Base-by-base conservation (phyloP, 345 rosid genomes). In the Sonneratia caseolaris region DNA sequence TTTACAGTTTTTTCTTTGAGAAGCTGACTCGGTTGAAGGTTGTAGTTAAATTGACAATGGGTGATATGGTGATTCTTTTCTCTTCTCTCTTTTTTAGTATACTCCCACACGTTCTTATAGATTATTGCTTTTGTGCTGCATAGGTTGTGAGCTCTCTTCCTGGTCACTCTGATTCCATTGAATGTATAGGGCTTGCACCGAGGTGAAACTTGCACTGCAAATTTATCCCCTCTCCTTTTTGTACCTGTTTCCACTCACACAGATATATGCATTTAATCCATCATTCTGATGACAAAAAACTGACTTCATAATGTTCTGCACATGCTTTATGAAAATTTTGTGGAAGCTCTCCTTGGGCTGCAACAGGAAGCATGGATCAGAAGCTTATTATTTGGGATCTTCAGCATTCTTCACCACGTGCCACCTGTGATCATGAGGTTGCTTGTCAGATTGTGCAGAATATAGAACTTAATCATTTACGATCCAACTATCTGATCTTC, bases 301-400 rank as follows among this genome's bases (percentile, higher is more conserved):
- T 27, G 32, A 27, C 32, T 27, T 27, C 32, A 27, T 0, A 27
- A 27, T 27, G 32, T 27, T 27, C n/a, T n/a, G 36, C 62, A 21
- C 51, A 43, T 67, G 45, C 38, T 15, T 53, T 10, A 0, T 15
- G 56, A 66, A 37, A 65, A 15, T 3, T 66, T 27, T 27, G 11
- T n/a, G 47, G 56, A 80, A 90, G 96, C 71, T 76, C 82, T 40
- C 90, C 88, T 4, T 82, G 89, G 93, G 96, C 88, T 69, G 97
- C 96, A 71, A 86, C 97, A 0, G 97, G 97, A 79, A 84, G 97
- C 81, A 80, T 89, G 91, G 99, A 95, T 81, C 74, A 86, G 71
- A 87, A 90, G 75, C 97, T 94, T 66, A 79, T 89, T 22, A 86
- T 95, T 37, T 95, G 99, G 97, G 97, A 95, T 84, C 82, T 92